Conservation (phyloP, 805 yeast species). For the Ogataea thermomethanolica region DNA sequence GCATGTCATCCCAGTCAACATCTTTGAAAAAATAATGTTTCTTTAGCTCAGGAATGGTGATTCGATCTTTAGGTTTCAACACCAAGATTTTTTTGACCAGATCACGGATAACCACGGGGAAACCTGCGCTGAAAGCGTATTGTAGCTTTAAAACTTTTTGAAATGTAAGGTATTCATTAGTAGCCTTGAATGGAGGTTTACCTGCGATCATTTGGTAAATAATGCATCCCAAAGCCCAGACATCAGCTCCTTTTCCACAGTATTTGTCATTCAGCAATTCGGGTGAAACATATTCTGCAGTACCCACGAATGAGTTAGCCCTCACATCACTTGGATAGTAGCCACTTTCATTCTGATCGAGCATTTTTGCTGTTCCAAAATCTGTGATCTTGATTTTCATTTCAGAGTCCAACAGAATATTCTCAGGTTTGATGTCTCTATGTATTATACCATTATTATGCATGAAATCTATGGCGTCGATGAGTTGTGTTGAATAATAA, state of each 20-base stretch:
- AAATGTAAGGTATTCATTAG: slow-evolving; percentile 77
- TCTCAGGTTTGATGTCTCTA: slow-evolving; percentile 82
- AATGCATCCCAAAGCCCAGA: slow-evolving; percentile 63
- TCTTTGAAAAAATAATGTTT: slow-evolving; percentile 60
- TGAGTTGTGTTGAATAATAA: slow-evolving; percentile 68
- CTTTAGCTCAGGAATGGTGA: slow-evolving; percentile 54
- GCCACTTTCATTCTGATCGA: slow-evolving; percentile 52
- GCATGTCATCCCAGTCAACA: slow-evolving; percentile 51
- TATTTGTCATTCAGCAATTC: slow-evolving; percentile 72
- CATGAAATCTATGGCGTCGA: slow-evolving; percentile 70
- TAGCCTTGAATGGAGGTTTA: slow-evolving; percentile 76
- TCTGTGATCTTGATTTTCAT: slow-evolving; percentile 70
- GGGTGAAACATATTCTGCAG: slow-evolving; percentile 82
- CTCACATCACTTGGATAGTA: slow-evolving; percentile 61
- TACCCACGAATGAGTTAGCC: slow-evolving; percentile 82
- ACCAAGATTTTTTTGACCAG: slow-evolving; percentile 66
- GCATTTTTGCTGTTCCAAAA: slow-evolving; percentile 77
- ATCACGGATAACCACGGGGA: slow-evolving; percentile 70
- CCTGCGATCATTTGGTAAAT: slow-evolving; percentile 63
- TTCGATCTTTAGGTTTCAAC: slow-evolving; percentile 60
- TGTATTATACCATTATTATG: slow-evolving; percentile 76
- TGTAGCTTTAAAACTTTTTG: slow-evolving; percentile 79
- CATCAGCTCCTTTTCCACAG: slow-evolving; percentile 57
- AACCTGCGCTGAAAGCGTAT: slow-evolving; percentile 81
- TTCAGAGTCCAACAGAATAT: slow-evolving; percentile 60